Base-by-base conservation (phyloP, 2,329 filamentous ascomycete species). In the Graphium sp. region DNA sequence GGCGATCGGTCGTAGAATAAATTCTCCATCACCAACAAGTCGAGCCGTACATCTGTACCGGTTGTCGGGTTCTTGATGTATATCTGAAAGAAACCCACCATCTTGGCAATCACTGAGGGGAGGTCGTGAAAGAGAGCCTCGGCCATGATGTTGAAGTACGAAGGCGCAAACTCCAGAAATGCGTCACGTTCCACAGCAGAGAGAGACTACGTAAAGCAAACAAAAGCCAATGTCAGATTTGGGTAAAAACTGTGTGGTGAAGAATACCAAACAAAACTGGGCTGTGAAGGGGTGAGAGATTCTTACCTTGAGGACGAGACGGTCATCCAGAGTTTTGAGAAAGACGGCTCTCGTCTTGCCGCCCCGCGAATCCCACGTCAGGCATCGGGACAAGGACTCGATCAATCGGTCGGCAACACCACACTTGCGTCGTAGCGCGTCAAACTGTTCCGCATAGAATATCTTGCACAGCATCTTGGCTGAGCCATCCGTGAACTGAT, bases 291-390 rank as follows among this genome's bases (percentile, higher is more conserved):
- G 2, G 22, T 20, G 4, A 15, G 9, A 10, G 8, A 22, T 12
- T 29, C 45, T 37, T 39, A 57, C 58, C 52, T 94, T 94, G 42
- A 94, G 68, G 25, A 98, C 80, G 36, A 98, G 76, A 20, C 89
- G 75, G 44, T 94, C 85, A 50, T 98, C 89, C 14, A 94, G 62
- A 0, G 89, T 98, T 55, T 95, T 98, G 37, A 98, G 58, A 49
- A 98, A 98, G 5, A 98, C 75, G 0, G 85, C 94, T 47, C 94
- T 94, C 2, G 87, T 94, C 55, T 98, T 98, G 39, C 89, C 89
- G 15, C 89, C 91, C 47, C 92, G 92, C 4, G 83, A 93, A 52
- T 98, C 89, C 81, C 87, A 98, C 50, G 95, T 94, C 13, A 92
- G 66, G 52, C 91, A 98, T 13, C 89, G 74, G 6, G 89, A 95